A percentile compares a stretch with the other conserved stretches of the same genome.
Conservation (phyloP, 805 yeast species). For the Ogataea henricii region DNA sequence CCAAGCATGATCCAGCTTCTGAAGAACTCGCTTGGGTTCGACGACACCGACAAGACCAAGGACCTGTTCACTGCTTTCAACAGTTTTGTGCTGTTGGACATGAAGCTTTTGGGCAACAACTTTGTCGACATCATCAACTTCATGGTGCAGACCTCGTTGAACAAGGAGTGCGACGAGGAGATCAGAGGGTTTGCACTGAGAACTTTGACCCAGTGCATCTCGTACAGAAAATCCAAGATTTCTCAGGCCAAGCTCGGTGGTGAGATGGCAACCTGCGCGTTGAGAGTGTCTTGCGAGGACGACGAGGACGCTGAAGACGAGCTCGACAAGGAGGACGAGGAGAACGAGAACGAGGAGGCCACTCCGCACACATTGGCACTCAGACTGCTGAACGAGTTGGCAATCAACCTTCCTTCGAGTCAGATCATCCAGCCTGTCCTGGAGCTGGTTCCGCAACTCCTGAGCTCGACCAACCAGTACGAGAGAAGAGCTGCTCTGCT, state of each 20-base stretch:
- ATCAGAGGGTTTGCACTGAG: constrained; percentile 80
- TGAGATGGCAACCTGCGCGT: constrained; percentile 68
- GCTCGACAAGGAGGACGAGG: constrained; percentile 78
- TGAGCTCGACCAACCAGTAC: constrained; percentile 63
- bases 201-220: constrained; percentile 75
- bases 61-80: constrained; percentile 83
- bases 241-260: constrained; percentile 83
- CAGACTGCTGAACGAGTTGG: constrained; percentile 73
- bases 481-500: constrained; percentile 87
- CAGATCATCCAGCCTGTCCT: constrained; percentile 85
- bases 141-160: constrained; percentile 73
- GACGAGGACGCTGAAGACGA: constrained; percentile 78
- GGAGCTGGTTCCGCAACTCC: constrained; percentile 58
- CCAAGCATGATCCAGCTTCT: constrained; percentile 83
- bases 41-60: constrained; percentile 72
- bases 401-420: constrained; percentile 86
- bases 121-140: constrained; percentile 68
- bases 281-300: constrained; percentile 76
- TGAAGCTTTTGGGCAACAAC: constrained; percentile 75
- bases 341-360: constrained; percentile 91
- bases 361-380: constrained; percentile 77
- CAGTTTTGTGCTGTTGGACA: constrained; percentile 73
- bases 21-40: constrained; percentile 67
- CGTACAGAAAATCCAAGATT: constrained; percentile 80
- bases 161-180: constrained; percentile 72